Conservation (phyloP, 441 rosid species). For the Gossypium lobatum region DNA sequence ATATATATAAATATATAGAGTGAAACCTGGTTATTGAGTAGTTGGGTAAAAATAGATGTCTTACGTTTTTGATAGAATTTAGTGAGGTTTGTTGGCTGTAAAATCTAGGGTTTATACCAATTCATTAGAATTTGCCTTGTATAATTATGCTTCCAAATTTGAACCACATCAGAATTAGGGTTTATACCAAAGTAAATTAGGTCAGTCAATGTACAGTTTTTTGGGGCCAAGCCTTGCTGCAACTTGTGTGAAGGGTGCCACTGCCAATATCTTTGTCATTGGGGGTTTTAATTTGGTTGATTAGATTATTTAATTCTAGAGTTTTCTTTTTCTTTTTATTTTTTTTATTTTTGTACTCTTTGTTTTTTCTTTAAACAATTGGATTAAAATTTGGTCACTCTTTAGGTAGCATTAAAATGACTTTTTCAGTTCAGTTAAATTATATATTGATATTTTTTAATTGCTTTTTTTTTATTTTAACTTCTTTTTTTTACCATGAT, state of each 20-base stretch:
- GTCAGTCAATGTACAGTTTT: constrained; percentile 25
- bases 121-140: constrained; percentile 15
- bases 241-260: not conserved
- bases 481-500: too few relatives aligned
- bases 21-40: constrained; percentile 19
- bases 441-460: too few relatives aligned
- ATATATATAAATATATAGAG: constrained; percentile 10
- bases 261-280: not conserved
- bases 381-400: too few relatives aligned
- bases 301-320: not conserved
- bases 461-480: too few relatives aligned
- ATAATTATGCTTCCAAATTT: constrained; percentile 8
- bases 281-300: not conserved
- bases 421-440: too few relatives aligned
- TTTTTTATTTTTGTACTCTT: too few relatives aligned
- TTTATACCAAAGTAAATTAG: constrained; percentile 9
- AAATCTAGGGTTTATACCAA: constrained; percentile 16
- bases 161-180: constrained; percentile 14
- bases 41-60: constrained; percentile 11
- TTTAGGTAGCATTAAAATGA: too few relatives aligned
- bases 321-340: not conserved
- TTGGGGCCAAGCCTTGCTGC: not conserved
- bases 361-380: too few relatives aligned
- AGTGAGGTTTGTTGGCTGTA: constrained; percentile 14
- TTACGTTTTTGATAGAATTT: constrained; percentile 5